Evolutionary conservation across 345 rosid genomes (phyloP).

Genomic region (Populus pruinosa): DNA sequence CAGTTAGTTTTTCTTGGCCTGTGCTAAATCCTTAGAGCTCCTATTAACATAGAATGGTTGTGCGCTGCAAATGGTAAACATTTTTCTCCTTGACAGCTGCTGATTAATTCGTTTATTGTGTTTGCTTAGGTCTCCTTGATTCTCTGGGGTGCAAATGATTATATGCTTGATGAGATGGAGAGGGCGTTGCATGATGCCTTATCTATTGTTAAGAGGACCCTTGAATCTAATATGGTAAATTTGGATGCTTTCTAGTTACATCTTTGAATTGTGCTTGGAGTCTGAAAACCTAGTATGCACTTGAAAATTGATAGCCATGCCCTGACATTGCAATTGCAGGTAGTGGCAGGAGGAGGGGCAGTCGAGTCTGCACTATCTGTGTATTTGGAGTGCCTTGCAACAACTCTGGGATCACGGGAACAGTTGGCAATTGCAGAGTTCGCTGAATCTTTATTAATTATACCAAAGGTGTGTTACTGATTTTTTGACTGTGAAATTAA

Average conservation of each 20-base stretch:
- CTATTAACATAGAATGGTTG: not conserved
- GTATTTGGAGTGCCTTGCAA: conserved; percentile 86
- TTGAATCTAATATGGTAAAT: conserved; percentile 82
- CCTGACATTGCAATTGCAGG: conserved; percentile 43
- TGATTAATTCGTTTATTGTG: conserved; percentile 8
- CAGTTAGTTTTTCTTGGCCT: not conserved
- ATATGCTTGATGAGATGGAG: conserved; percentile 99
- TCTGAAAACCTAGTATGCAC: not conserved
- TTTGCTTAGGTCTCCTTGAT: conserved; percentile 74
- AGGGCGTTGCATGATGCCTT: conserved; percentile 88
- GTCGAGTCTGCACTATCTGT: conserved; percentile 92
- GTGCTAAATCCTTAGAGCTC: not conserved
- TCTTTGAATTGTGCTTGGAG: not conserved
- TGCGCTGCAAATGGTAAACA: not conserved
- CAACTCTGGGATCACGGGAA: conserved; percentile 88
- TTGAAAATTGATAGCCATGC: not conserved
- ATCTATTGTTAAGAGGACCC: conserved; percentile 88
- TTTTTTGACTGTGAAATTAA: no score
- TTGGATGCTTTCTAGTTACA: conserved; percentile 1
- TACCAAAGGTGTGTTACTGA: conserved; percentile 64
- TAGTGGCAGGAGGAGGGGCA: conserved; percentile 99
- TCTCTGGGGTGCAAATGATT: conserved; percentile 95
- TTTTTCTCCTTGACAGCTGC: not conserved
- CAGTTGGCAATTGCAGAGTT: conserved; percentile 95
- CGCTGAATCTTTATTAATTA: conserved; percentile 80